phyloP scores from a whole-genome alignment of 2,329 filamentous ascomycete species.

The Verticillium isaacii region DNA sequence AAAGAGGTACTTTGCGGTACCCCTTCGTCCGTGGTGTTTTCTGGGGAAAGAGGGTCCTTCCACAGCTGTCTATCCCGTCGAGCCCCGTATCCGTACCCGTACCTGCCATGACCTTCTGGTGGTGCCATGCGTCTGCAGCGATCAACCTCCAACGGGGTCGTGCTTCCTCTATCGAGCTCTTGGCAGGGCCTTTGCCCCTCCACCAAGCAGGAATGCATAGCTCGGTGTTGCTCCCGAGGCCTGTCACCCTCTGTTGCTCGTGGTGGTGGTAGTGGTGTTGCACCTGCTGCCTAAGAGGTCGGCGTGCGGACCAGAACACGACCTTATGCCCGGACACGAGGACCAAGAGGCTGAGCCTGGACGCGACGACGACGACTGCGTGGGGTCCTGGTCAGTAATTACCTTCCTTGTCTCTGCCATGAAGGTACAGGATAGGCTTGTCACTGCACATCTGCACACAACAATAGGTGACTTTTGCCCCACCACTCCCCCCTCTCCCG shows the following conservation, averaged over 20 bases:
- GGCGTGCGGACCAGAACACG: not conserved
- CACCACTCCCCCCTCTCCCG: no score
- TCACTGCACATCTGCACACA: no score
- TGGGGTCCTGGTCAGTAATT: no score
- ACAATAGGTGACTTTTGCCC: no score
- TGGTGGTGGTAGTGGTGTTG: not conserved
- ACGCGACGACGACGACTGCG: not conserved
- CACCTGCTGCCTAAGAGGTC: not conserved
- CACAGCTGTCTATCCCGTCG: no score
- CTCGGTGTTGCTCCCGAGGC: not conserved
- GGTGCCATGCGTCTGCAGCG: not conserved
- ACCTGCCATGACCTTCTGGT: not conserved
- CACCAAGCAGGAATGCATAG: not conserved
- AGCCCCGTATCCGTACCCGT: not conserved
- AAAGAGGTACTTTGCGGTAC: not conserved
- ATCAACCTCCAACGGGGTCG: not conserved
- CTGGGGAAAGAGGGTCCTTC: not conserved
- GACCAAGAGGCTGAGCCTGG: not conserved
- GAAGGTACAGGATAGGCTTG: no score
- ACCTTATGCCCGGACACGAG: not conserved
- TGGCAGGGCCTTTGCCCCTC: not conserved
- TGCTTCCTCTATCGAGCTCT: not conserved
- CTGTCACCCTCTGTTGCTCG: not conserved
- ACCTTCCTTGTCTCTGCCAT: no score
- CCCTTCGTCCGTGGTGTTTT: not conserved